Conservation (phyloP, 1,284 basidiomycete genomes). For the Trametes polyzona region DNA sequence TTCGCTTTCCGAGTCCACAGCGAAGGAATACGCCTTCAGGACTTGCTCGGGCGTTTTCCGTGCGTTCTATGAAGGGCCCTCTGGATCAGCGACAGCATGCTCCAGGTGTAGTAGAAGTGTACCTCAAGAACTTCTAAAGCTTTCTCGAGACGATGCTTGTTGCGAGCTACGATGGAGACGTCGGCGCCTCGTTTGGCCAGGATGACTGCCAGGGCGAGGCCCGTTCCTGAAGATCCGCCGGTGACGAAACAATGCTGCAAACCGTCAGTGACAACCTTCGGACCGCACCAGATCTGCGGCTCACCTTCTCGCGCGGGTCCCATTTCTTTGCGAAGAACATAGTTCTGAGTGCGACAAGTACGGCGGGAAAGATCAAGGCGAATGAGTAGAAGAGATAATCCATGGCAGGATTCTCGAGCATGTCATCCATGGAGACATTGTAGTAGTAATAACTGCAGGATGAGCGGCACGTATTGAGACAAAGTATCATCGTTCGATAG, state of each 20-base stretch:
- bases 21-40: slow-evolving; percentile 63
- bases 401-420: background rate
- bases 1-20: slow-evolving; percentile 52
- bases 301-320: slow-evolving; percentile 37
- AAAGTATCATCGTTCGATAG: too few relatives aligned
- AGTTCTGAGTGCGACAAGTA: background rate
- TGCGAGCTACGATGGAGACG: slow-evolving; percentile 82
- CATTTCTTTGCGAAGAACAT: slow-evolving; percentile 27
- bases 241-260: slow-evolving; percentile 76
- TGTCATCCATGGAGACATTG: too few relatives aligned
- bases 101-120: background rate
- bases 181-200: slow-evolving; percentile 75
- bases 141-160: slow-evolving; percentile 59
- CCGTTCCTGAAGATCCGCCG: slow-evolving; percentile 83
- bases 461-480: too few relatives aligned
- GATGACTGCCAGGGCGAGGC: slow-evolving; percentile 71
- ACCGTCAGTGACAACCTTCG: too few relatives aligned
- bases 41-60: slow-evolving; percentile 60
- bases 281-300: too few relatives aligned
- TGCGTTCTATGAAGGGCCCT: too few relatives aligned
- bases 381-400: background rate
- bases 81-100: background rate
- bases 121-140: slow-evolving; percentile 72
- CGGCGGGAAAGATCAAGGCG: background rate
- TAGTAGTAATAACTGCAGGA: background rate